Evolutionary conservation across 2,329 filamentous ascomycete species (phyloP), one percentile per base, ranked within the genome.

Genomic region (Plectosphaerella cucumerina): DNA sequence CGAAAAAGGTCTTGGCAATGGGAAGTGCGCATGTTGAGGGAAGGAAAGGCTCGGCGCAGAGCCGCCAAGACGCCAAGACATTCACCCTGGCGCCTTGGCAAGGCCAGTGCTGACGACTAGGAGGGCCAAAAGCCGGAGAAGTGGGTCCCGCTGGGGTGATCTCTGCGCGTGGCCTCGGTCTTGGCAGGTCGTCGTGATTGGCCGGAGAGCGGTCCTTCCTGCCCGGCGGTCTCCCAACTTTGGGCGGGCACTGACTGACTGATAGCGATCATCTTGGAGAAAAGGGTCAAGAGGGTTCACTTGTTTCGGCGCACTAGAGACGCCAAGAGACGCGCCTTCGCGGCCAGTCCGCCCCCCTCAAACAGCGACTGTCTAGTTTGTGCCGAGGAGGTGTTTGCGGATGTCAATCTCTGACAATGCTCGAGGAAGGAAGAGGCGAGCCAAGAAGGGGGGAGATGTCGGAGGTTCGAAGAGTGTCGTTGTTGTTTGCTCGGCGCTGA

Each of bases 381-480:
- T 42, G 39, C 71, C 58, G 65, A 67, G 63, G 72, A 66, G 73
- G 76, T 77, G 53, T 56, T 60, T 58, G 51, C 57, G 47, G 53
- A 60, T 62, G 54, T 35, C 15, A 17, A 17, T 45, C 8, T 23
- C 15, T 45, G 43, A 23, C 18, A 17, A 15, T 8, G 22, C 17
- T 14, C 22, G 43, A 44, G n/a, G 23, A 18, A 23, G 6, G 21
- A 44, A 44, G 22, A 26, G 1, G 21, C n/a, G 22, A 18, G 20
- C 42, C 23, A 44, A 23, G 42, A 26, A 14, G 14, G 11, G 14
- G 11, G 15, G 20, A 18, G 23, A 44, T 31, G 26, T 31, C 26
- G 26, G 42, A 26, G 42, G 21, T 22, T 43, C 5, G 42, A 21
- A n/a, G n/a, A n/a, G n/a, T n/a, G n/a, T n/a, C n/a, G n/a, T 8